These are phyloP conservation scores for Alternaria novae-zelandiae DNA, from an alignment of 2,329 filamentous ascomycete genomes.

Conservation along the genomic window DNA sequence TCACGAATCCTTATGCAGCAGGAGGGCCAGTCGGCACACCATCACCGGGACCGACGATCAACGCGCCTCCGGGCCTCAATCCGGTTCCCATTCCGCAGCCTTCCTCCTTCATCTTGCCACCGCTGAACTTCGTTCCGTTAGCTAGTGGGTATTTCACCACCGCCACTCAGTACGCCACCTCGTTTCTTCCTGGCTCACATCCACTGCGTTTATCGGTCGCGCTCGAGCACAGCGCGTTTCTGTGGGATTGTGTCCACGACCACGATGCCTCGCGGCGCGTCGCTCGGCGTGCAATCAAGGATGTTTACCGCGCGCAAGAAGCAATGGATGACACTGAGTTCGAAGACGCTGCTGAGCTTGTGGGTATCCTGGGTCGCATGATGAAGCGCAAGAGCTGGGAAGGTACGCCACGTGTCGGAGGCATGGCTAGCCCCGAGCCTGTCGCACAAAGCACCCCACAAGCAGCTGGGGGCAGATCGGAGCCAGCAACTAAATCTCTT, in stretches of 20 bases:
- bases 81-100: conserved; percentile 52
- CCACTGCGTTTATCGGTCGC: conserved; percentile 88
- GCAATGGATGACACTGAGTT: conserved; percentile 97
- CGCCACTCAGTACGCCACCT: conserved; percentile 75
- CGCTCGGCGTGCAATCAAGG: conserved; percentile 82
- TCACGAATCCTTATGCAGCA: conserved; percentile 57
- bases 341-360: conserved; percentile 85
- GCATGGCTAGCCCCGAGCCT: conserved; percentile 39
- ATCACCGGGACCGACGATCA: conserved; percentile 50
- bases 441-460: conserved; percentile 21
- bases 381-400: conserved; percentile 69
- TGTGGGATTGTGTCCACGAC: conserved; percentile 92
- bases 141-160: conserved; percentile 82
- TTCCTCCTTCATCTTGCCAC: conserved; percentile 79
- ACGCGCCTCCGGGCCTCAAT: conserved; percentile 53
- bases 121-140: conserved; percentile 81
- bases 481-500: conserved; percentile 11
- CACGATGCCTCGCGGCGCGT: conserved; percentile 75
- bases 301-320: conserved; percentile 89
- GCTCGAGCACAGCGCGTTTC: conserved; percentile 89
- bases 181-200: conserved; percentile 82
- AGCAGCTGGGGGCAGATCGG: conserved; percentile 14
- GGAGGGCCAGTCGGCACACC: conserved; percentile 50
- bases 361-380: conserved; percentile 85
- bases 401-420: conserved; percentile 44